A percentile compares a stretch with the other conserved stretches of the same genome.
Evolutionary conservation across 2,329 filamentous ascomycete genomes (phyloP).

Genomic region (Lasiodiplodia theobromae): DNA sequence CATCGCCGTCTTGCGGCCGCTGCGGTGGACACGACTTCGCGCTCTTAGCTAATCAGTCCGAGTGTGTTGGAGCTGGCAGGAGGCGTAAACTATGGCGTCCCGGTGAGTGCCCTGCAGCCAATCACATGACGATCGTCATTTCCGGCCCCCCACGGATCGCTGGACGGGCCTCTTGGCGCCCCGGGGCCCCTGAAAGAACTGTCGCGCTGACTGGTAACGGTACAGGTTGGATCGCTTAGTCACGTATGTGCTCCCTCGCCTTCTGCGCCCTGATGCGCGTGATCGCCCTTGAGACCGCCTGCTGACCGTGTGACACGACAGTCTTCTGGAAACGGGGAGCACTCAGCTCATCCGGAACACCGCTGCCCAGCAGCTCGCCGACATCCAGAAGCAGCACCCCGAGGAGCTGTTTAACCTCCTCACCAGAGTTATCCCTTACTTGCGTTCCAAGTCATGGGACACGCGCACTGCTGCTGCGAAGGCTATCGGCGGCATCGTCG

Average conservation of each 20-base stretch:
- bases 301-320: constrained; percentile 48
- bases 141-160: constrained; percentile 27
- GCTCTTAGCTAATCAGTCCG: constrained; percentile 21
- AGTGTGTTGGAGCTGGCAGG: constrained; percentile 26
- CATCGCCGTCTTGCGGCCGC: constrained; percentile 19
- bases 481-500: constrained; percentile 91
- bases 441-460: constrained; percentile 96
- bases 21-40: constrained; percentile 27
- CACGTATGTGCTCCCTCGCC: constrained; percentile 34
- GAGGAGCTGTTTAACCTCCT: constrained; percentile 97
- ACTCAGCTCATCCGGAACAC: constrained; percentile 96
- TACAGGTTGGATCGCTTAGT: constrained; percentile 51
- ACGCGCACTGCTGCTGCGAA: constrained; percentile 92
- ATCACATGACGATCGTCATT: constrained; percentile 30
- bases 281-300: constrained; percentile 15
- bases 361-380: constrained; percentile 93
- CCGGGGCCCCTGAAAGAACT: constrained; percentile 14
- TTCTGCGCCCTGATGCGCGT: constrained; percentile 20
- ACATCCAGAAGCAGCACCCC: constrained; percentile 97
- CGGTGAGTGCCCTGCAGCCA: constrained; percentile 31
- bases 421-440: constrained; percentile 91
- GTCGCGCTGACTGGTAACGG: constrained; percentile 27
- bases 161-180: constrained; percentile 30
- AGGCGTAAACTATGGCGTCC: constrained; percentile 30
- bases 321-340: constrained; percentile 95